Percentiles rank a stretch among this genome's conserved stretches.
Evolutionary conservation across 2,329 filamentous ascomycete genomes (phyloP).

Genomic region (Alternaria dauci): DNA sequence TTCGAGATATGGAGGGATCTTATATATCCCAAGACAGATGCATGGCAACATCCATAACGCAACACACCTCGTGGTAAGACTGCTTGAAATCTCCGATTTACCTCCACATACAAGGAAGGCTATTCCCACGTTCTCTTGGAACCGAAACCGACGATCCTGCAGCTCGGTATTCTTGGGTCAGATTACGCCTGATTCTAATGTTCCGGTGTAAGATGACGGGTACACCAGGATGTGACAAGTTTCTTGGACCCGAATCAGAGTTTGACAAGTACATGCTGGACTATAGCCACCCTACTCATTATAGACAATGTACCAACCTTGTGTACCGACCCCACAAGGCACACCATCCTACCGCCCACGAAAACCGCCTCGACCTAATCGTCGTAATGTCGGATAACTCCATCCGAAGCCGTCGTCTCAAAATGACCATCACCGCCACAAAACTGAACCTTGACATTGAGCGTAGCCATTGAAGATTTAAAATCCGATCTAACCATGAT

Average conservation of each 20-base stretch:
- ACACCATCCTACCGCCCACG: background rate
- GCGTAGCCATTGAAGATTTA: background rate
- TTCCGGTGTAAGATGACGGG: background rate
- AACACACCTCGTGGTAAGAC: background rate
- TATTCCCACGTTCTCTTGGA: background rate
- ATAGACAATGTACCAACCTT: background rate
- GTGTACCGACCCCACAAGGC: background rate
- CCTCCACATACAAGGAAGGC: background rate
- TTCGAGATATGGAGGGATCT: background rate
- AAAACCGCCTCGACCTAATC: background rate
- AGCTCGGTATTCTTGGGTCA: background rate
- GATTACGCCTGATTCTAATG: background rate
- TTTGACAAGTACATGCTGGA: background rate
- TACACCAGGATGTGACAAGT: background rate
- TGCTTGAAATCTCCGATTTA: background rate
- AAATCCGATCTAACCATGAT: background rate
- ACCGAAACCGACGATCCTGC: background rate
- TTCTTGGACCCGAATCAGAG: background rate
- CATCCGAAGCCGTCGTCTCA: background rate
- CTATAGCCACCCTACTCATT: background rate
- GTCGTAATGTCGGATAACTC: background rate
- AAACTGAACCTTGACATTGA: background rate
- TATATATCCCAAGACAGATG: background rate
- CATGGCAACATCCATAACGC: background rate
- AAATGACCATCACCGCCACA: background rate